A percentile compares a stretch with the other conserved stretches of the same genome.
Evolutionary conservation across 2,329 filamentous ascomycete genomes (phyloP).

Genomic region (Ceratocystis colombiana): DNA sequence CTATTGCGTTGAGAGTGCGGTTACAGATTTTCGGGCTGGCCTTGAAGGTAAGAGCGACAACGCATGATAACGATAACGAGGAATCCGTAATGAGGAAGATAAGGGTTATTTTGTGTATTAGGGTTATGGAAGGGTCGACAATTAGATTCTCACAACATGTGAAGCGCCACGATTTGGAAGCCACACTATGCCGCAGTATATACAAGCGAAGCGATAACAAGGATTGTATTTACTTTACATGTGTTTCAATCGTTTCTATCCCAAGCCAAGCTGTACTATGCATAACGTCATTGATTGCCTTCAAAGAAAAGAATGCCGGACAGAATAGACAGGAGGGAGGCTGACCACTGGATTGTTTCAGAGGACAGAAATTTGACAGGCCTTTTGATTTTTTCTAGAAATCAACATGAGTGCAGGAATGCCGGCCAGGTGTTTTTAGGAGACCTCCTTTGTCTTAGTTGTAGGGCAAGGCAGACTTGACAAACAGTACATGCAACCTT

Average conservation of each 20-base stretch:
- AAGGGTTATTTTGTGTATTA: background rate
- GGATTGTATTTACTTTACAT: background rate
- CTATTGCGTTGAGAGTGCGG: background rate
- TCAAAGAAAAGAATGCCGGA: too few species aligned
- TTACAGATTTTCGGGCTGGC: background rate
- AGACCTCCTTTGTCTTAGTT: background rate
- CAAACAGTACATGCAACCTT: background rate
- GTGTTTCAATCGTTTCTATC: background rate
- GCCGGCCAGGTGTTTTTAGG: background rate
- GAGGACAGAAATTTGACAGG: background rate
- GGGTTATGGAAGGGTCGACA: background rate
- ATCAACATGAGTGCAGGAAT: too few species aligned
- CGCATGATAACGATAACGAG: background rate
- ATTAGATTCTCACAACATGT: background rate
- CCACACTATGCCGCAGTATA: too few species aligned
- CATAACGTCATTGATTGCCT: too few species aligned
- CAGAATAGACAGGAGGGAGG: too few species aligned
- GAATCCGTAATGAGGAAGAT: background rate
- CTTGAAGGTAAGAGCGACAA: background rate
- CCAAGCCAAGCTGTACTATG: background rate
- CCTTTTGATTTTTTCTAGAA: background rate
- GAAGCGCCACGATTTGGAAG: too few species aligned
- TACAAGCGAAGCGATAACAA: background rate
- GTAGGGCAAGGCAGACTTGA: slow-evolving; percentile 5
- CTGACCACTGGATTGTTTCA: background rate